Percentiles rank a stretch among this genome's conserved stretches.
Evolutionary conservation across 2,329 filamentous ascomycete genomes (phyloP).

Genomic region (Pestalotiopsis sp.): DNA sequence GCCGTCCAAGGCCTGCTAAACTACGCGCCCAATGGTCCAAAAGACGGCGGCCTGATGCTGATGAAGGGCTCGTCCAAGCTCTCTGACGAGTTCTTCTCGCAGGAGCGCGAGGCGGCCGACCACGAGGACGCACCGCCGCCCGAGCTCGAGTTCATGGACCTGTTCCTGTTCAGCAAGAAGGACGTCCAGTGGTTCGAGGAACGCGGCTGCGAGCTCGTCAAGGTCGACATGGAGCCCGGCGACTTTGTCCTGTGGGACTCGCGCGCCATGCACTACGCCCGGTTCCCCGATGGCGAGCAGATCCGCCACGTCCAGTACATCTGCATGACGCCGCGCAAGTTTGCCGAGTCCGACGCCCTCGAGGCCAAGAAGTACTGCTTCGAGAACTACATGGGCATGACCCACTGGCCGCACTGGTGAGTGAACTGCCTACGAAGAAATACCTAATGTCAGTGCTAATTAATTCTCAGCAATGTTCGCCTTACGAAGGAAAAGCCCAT

Average conservation of each 20-base stretch:
- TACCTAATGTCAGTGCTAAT: neutral
- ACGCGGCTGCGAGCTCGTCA: slow-evolving; percentile 36
- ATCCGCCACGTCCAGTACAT: slow-evolving; percentile 37
- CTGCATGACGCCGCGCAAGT: slow-evolving; percentile 35
- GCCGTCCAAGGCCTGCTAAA: slow-evolving; percentile 45
- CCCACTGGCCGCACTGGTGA: slow-evolving; percentile 35
- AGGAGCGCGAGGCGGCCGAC: slow-evolving; percentile 40
- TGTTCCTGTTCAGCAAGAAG: slow-evolving; percentile 41
- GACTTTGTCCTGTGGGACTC: slow-evolving; percentile 47
- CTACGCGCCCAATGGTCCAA: slow-evolving; percentile 41
- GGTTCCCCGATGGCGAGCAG: slow-evolving; percentile 33
- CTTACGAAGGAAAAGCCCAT: slow-evolving; percentile 32
- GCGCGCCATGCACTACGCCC: slow-evolving; percentile 45
- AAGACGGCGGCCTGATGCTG: slow-evolving; percentile 47
- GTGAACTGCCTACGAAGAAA: neutral
- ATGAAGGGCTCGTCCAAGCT: slow-evolving; percentile 42
- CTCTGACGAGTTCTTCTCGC: slow-evolving; percentile 43
- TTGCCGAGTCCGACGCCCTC: slow-evolving; percentile 33
- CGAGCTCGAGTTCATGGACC: slow-evolving; percentile 35
- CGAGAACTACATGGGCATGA: slow-evolving; percentile 32
- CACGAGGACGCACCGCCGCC: slow-evolving; percentile 33
- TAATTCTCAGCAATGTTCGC: slow-evolving; percentile 33
- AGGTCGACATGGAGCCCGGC: slow-evolving; percentile 40
- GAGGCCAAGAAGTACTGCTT: slow-evolving; percentile 34
- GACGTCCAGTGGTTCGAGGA: slow-evolving; percentile 43